Base-by-base conservation (phyloP, 2,329 filamentous ascomycete genomes). In the Pseudomassariella vexata region DNA sequence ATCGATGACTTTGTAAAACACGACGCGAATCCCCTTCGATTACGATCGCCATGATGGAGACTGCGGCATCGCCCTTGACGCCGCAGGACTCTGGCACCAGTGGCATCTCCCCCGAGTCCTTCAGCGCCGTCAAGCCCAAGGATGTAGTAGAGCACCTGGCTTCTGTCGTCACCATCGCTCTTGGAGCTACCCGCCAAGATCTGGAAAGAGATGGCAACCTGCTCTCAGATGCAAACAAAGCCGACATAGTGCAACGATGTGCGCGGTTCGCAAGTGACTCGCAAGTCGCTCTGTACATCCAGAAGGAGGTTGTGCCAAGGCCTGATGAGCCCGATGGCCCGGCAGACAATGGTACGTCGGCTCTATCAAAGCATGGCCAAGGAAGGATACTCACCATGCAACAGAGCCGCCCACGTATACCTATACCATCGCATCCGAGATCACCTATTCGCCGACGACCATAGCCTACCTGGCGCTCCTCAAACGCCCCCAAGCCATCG, bases 401-500 rank as follows among this genome's bases (percentile, higher is more conserved):
- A 16, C 32, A 27, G 47, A 73, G 64, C 57, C 29, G 48, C 62
- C 61, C 41, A 65, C 64, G 36, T 89, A 89, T 61, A 73, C 73
- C 30, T 98, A 94, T 58, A 82, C 74, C 14, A 73, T 96, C 41
- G 82, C 85, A 25, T 77, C 80, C 43, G 89, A 96, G 52, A 79
- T 96, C 44, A 80, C 82, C 18, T 83, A 83, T 29, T 81, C 83
- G 19, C 68, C 82, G 27, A 81, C 81, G n/a, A 94, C 88, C 26
- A 76, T 84, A 27, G 82, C 86, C 29, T 95, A 85, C 45, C 80
- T 96, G 42, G 85, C 88, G 35, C 77, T 98, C 48, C 75, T 95
- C 46, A 98, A 98, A 68, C 80, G 87, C 34, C 83, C 90, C 34
- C 79, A 82, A 55, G 85, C 89, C 32, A 85, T 98, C 62, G 86